Percentiles rank a stretch among this genome's conserved stretches.
These are phyloP conservation scores for Apocynum venetum DNA, from an alignment of 257 asterid species.

Conservation along the genomic window DNA sequence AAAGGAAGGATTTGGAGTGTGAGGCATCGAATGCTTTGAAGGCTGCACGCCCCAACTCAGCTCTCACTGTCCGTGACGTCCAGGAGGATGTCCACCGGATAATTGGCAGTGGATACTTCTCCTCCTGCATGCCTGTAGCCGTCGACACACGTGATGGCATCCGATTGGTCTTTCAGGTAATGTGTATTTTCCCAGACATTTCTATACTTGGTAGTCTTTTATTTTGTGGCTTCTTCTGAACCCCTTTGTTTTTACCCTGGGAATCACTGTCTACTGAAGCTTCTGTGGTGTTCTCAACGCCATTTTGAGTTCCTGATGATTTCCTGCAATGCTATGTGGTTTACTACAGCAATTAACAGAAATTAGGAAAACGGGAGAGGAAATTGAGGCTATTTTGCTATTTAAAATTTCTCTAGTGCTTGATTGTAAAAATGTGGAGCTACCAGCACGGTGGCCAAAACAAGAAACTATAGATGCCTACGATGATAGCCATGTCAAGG, in stretches of 20 bases:
- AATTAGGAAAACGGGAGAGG: background rate
- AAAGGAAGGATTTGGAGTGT: conserved; percentile 80
- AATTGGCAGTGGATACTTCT: conserved; percentile 83
- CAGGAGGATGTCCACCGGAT: conserved; percentile 96
- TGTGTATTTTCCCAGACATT: background rate
- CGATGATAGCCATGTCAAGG: background rate
- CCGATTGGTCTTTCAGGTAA: conserved; percentile 87
- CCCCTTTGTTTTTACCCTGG: no score
- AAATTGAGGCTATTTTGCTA: background rate
- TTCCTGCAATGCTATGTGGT: background rate
- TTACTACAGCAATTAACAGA: background rate
- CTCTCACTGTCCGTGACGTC: conserved; percentile 87
- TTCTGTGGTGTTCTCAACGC: background rate
- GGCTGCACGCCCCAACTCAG: conserved; percentile 84
- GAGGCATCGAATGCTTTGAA: conserved; percentile 83
- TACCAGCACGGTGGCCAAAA: no score
- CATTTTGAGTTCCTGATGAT: no score
- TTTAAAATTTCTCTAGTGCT: no score
- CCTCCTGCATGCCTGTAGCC: conserved; percentile 92
- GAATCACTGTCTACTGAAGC: background rate
- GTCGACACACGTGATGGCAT: conserved; percentile 97
- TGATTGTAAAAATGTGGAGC: background rate
- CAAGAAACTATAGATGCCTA: no score
- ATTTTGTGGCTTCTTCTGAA: no score
- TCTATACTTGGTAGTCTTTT: background rate